Conservation (phyloP, 2,329 filamentous ascomycete species). For the Karstenula rhodostoma region DNA sequence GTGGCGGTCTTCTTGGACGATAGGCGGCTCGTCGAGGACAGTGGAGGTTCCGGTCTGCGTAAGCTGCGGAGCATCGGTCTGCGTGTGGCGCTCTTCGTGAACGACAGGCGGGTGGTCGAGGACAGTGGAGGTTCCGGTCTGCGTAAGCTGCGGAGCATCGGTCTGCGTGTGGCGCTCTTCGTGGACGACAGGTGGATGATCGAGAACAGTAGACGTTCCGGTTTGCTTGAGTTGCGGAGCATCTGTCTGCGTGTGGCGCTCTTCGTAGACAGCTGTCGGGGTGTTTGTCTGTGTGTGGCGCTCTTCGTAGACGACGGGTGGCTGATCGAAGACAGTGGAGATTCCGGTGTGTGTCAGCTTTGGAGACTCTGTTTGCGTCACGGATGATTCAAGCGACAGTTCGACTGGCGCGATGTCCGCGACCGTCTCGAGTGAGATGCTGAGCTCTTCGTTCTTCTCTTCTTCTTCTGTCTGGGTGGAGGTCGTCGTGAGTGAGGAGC, state of each 20-base stretch:
- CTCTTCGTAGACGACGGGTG: neutral
- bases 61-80: neutral
- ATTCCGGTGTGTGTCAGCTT: neutral
- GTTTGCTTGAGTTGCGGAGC: neutral
- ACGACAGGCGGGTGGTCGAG: constrained; percentile 1
- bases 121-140: neutral
- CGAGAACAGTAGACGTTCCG: neutral
- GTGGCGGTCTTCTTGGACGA: neutral
- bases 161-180: neutral
- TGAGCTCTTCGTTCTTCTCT: neutral
- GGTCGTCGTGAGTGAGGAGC: neutral
- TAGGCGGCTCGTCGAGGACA: constrained; percentile 1
- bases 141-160: neutral
- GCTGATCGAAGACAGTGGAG: neutral
- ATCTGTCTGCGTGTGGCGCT: constrained; percentile 1
- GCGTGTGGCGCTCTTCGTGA: neutral
- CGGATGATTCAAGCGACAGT: neutral
- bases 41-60: neutral
- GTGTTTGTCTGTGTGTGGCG: no score
- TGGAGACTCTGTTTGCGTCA: neutral
- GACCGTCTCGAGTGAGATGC: neutral
- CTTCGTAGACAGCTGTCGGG: neutral
- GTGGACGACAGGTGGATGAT: neutral
- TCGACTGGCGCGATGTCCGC: constrained; percentile 2
- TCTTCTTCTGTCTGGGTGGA: neutral